Base-by-base conservation (phyloP, 2,329 filamentous ascomycete species). In the Berkeleyomyces basicola region DNA sequence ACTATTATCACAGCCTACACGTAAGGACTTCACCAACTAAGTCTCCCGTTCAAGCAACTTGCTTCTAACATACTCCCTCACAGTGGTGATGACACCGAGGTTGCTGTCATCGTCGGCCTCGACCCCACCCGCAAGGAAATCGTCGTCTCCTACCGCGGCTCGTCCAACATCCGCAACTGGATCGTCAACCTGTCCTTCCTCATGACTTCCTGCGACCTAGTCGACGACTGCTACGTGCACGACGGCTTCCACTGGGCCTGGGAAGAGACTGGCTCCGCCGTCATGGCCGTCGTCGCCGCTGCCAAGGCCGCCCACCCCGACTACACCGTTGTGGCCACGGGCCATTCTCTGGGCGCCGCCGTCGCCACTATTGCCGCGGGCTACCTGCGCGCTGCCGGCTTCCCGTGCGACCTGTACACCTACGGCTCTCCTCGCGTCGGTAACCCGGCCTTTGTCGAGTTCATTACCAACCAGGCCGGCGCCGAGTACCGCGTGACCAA, bases 321-420 rank as follows among this genome's bases (percentile, higher is more conserved):
- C 58, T 85, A 79, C 74, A 70, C 70, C 55, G 69, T 87, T 69
- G 70, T 85, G 16, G 71, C 78, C n/a, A 83, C 83, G 0, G 86
- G 86, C 43, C 85, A 88, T 74, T 86, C 82, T 7, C 80, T 89
- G 3, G 86, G 86, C 58, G 86, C 76, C 36, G 84, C 84, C 5
- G 74, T 88, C 1, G 82, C 79, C 46, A 82, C 79, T 5, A 70
- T 89, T 3, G 84, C 77, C 0, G 81, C 77, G 0, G 81, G 78
- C 0, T 76, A 81, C 67, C 72, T 87, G 23, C 78, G 83, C 57
- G 70, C 70, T 4, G 68, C 70, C 7, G 81, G 79, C 49, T 72
- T 73, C 64, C 66, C 72, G 1, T 71, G 76, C 59, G 64, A 70
- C 14, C 68, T 87, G 51, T 87, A 84, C 76, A 84, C 81, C 1